Base-by-base conservation (phyloP, 2,329 filamentous ascomycete species). In the Monilinia laxa region DNA sequence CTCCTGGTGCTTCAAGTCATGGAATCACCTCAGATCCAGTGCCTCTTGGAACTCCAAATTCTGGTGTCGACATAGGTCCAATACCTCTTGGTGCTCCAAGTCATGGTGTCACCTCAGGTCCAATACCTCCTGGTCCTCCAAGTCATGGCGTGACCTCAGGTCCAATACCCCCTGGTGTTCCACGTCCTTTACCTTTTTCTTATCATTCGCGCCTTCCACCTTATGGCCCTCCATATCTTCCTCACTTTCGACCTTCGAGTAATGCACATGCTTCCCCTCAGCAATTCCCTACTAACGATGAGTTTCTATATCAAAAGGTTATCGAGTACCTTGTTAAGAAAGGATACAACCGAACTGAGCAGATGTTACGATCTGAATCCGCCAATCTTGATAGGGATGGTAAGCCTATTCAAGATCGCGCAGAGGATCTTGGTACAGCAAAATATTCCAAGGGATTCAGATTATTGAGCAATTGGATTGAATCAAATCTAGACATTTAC, bases 321-420 rank as follows among this genome's bases (percentile, higher is more conserved):
- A 93, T 97, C 11, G 95, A 99, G 73, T 99, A 99, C 77, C 83
- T 99, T 0, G 87, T 93, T 2, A 99, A 99, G 78, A 93, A 97
- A 72, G 95, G 95, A 0, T 99, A 97, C 78, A 93, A 89, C 64
- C 86, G 90, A 31, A 98, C 95, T 0, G 95, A 99, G 78, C 91
- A 94, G 25, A 91, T 95, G 76, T 91, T 99, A 64, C 87, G 95
- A 54, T 90, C 92, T 77, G 95, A 99, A 78, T 96, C 93, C 1
- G 88, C 91, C 31, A 88, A 93, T 72, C 84, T 95, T 53, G 91
- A 94, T 66, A 84, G 89, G 28, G 91, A 93, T 76, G 93, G 93
- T 11, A 87, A 90, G 67, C 91, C 92, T 2, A 85, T 94, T 45
- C 84, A 87, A 58, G 78, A 80, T 18, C 81, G 82, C 63, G 85